Percentiles rank a stretch among this genome's conserved stretches.
Conservation (phyloP, 108 stramenopile genomes). For the Aureococcus anophagefferens region DNA sequence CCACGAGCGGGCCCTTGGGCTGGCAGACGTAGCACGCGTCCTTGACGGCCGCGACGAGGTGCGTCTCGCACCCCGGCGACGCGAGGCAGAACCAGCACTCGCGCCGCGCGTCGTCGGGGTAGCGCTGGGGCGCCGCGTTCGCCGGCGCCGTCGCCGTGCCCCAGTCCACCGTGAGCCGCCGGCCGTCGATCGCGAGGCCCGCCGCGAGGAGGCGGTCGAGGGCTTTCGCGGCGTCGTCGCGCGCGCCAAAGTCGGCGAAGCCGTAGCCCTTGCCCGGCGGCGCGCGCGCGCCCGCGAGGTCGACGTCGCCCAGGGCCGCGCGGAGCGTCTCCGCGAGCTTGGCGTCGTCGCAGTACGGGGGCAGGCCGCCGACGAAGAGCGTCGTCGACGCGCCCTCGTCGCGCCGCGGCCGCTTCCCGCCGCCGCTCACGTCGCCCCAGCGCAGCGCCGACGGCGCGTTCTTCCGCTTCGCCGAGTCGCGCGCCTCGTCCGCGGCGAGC, state of each 20-base stretch:
- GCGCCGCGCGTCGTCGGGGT: slow-evolving; percentile 56
- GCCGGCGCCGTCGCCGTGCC: neutral
- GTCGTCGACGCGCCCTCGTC: neutral
- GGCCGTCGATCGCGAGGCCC: neutral
- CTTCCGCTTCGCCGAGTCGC: neutral
- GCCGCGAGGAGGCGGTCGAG: slow-evolving; percentile 2
- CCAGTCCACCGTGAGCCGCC: neutral
- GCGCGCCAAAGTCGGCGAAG: slow-evolving; percentile 65
- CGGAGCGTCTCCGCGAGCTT: slow-evolving; percentile 5
- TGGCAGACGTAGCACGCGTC: slow-evolving; percentile 60
- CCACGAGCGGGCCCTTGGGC: slow-evolving; percentile 71
- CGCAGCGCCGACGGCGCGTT: neutral
- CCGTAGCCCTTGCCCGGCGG: slow-evolving; percentile 49
- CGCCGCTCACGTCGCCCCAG: neutral
- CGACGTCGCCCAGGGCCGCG: slow-evolving; percentile 46
- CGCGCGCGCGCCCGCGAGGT: slow-evolving; percentile 40
- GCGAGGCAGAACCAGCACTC: slow-evolving; percentile 87
- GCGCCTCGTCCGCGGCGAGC: neutral
- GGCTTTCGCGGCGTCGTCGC: slow-evolving; percentile 54
- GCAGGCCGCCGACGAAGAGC: neutral
- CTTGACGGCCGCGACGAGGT: slow-evolving; percentile 65
- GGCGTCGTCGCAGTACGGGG: neutral
- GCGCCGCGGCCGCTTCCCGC: neutral
- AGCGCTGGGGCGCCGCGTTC: slow-evolving; percentile 23
- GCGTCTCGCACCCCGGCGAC: slow-evolving; percentile 70